These are phyloP conservation scores for Leptographium procerum DNA, from an alignment of 2,329 filamentous ascomycete species.

Conservation along the genomic window DNA sequence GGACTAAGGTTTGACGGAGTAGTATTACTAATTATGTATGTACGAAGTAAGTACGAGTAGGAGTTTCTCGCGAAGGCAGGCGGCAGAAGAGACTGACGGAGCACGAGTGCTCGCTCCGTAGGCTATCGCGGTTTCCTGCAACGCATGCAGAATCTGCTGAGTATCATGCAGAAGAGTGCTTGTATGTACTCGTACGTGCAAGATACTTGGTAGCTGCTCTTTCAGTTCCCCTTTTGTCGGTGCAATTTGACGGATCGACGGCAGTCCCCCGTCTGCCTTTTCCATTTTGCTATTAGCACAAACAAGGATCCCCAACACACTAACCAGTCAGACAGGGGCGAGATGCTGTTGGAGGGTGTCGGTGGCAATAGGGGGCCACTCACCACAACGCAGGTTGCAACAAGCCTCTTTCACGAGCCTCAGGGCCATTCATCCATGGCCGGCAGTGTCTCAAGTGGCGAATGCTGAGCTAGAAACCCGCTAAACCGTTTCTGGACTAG, in stretches of 20 bases:
- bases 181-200: too few relatives aligned
- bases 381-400: not conserved
- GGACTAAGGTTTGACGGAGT: too few relatives aligned
- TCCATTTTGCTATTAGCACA: slow-evolving; percentile 5
- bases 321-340: not conserved
- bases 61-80: too few relatives aligned
- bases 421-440: not conserved
- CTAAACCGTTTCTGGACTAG: not conserved
- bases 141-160: too few relatives aligned
- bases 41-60: too few relatives aligned
- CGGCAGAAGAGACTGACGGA: too few relatives aligned
- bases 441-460: not conserved
- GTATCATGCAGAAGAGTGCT: too few relatives aligned
- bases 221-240: not conserved
- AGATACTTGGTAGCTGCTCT: too few relatives aligned
- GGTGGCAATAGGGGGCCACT: not conserved
- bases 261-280: slow-evolving; percentile 1
- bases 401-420: not conserved
- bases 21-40: too few relatives aligned
- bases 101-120: too few relatives aligned
- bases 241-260: slow-evolving; percentile 11
- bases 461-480: not conserved
- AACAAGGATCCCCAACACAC: not conserved
- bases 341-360: not conserved
- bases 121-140: too few relatives aligned